Percentiles rank a stretch among this genome's conserved stretches.
Conservation (phyloP, 2,329 filamentous ascomycete species). For the Arthrobotrys conoides region DNA sequence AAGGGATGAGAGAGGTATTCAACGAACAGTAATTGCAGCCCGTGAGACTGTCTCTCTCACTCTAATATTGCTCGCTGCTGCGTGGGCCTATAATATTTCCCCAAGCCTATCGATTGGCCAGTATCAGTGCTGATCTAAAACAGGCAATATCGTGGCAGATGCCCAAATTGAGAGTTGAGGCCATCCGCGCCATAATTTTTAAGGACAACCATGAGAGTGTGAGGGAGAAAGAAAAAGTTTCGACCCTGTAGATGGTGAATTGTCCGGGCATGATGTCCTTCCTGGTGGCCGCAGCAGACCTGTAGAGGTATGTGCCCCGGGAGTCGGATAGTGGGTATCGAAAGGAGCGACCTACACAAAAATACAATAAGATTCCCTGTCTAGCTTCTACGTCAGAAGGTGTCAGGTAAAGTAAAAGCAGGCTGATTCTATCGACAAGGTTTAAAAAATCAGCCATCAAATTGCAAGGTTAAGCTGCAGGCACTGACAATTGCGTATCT, state of each 20-base stretch:
- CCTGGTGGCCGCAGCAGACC: constrained; percentile 30
- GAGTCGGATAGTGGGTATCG: constrained; percentile 49
- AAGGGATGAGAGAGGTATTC: constrained; percentile 34
- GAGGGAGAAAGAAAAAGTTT: not conserved
- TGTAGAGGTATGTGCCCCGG: constrained; percentile 42
- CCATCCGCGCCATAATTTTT: constrained; percentile 32
- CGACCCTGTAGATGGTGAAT: constrained; percentile 45
- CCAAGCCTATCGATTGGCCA: constrained; percentile 60
- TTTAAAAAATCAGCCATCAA: constrained; percentile 57
- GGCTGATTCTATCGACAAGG: constrained; percentile 46
- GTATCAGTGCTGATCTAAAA: constrained; percentile 61
- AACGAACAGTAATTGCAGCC: constrained; percentile 48
- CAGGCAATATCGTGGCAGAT: constrained; percentile 55
- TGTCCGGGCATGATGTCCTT: constrained; percentile 45
- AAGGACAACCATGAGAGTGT: not conserved
- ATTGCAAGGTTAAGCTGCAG: constrained; percentile 59
- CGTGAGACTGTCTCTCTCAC: constrained; percentile 49
- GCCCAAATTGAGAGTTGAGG: constrained; percentile 37
- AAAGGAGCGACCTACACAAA: constrained; percentile 58
- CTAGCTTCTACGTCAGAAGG: constrained; percentile 61
- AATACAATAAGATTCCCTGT: constrained; percentile 47
- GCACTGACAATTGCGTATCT: constrained; percentile 57
- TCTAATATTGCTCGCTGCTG: constrained; percentile 54
- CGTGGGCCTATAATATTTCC: constrained; percentile 60
- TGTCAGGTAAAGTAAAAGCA: constrained; percentile 30